Evolutionary conservation across 352 stramenopile genomes (phyloP).

Genomic region (Blastocystis sp.): DNA sequence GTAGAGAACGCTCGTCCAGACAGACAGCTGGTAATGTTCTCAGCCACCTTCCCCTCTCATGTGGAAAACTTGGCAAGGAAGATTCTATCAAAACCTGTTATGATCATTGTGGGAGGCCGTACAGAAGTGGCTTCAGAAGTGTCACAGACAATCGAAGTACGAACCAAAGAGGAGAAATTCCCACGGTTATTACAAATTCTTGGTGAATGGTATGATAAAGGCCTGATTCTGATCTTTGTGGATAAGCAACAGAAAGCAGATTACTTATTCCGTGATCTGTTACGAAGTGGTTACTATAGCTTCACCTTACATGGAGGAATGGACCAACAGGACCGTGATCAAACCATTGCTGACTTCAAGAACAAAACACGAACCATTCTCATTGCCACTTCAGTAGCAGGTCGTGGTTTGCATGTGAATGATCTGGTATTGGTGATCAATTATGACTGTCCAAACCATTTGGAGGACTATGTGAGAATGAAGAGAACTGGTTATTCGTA

Average conservation of each 20-base stretch:
- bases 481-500: not conserved
- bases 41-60: constrained; percentile 84
- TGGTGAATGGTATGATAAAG: constrained; percentile 84
- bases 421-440: constrained; percentile 96
- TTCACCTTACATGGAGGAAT: constrained; percentile 95
- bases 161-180: constrained; percentile 97
- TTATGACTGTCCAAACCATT: constrained; percentile 95
- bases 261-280: constrained; percentile 58
- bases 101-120: constrained; percentile 85
- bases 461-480: constrained; percentile 87
- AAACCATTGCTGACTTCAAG: constrained; percentile 98
- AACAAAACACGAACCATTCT: constrained; percentile 77
- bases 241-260: constrained; percentile 85
- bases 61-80: constrained; percentile 72
- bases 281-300: constrained; percentile 78
- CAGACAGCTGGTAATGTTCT: constrained; percentile 88
- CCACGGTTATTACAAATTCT: constrained; percentile 87
- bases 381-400: constrained; percentile 86
- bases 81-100: constrained; percentile 85
- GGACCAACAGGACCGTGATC: constrained; percentile 96
- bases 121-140: constrained; percentile 91
- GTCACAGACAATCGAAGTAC: constrained; percentile 92
- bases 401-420: constrained; percentile 93
- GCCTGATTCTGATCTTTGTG: constrained; percentile 96
- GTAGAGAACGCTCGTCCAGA: constrained; percentile 82